phyloP scores from a whole-genome alignment of 345 rosid genomes.

The Salix brachista region DNA sequence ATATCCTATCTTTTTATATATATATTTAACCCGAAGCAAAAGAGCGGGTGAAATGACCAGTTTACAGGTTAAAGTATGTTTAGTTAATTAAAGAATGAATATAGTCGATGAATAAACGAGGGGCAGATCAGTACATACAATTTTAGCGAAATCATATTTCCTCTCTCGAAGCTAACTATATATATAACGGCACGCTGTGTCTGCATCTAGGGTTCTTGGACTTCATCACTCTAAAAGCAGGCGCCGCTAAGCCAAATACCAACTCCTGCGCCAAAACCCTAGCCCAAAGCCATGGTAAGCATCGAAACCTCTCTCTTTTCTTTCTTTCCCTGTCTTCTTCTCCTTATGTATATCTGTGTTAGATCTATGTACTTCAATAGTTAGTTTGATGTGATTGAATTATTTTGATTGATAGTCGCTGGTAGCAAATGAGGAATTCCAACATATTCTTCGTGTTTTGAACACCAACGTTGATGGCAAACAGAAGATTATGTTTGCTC shows the following conservation, averaged over 20 bases:
- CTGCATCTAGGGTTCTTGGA: slow-evolving; percentile 13
- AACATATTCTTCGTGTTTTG: slow-evolving; percentile 36
- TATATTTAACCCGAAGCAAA: too few species aligned
- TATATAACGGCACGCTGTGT: not conserved
- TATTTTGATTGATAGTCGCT: slow-evolving; percentile 11
- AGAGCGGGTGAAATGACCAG: too few species aligned
- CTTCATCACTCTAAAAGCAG: not conserved
- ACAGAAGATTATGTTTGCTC: slow-evolving; percentile 37
- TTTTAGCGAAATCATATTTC: not conserved
- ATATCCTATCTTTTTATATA: too few species aligned
- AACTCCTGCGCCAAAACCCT: slow-evolving; percentile 7
- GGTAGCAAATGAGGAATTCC: slow-evolving; percentile 31
- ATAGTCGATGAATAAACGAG: not conserved
- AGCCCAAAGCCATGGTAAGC: slow-evolving; percentile 17
- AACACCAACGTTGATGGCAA: slow-evolving; percentile 33
- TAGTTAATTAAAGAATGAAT: not conserved
- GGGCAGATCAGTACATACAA: not conserved
- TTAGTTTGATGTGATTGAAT: not conserved
- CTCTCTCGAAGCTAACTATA: not conserved
- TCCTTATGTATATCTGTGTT: not conserved
- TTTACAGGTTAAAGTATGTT: too few species aligned
- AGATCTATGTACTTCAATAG: not conserved
- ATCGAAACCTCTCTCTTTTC: too few species aligned
- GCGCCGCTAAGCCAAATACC: slow-evolving; percentile 6
- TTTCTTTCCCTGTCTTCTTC: not conserved